Conservation (phyloP, 2,329 filamentous ascomycete genomes). For the Madurella fahalii region DNA sequence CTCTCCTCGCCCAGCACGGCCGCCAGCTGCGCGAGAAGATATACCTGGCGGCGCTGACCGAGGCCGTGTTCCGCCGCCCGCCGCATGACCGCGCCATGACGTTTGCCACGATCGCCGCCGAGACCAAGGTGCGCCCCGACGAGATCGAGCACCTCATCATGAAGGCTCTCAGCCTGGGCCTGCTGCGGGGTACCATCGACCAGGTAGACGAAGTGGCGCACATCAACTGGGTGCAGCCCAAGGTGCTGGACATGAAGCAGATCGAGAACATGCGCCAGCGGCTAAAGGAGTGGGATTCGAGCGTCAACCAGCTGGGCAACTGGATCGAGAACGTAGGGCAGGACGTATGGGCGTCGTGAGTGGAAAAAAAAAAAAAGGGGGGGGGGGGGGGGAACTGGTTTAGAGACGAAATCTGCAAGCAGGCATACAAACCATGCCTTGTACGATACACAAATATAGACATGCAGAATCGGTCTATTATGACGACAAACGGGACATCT, state of each 20-base stretch:
- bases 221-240: constrained; percentile 98
- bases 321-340: constrained; percentile 94
- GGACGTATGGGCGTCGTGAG: constrained; percentile 75
- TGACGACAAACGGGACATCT: neutral
- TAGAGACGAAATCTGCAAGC: neutral
- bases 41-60: constrained; percentile 90
- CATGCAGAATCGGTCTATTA: constrained; percentile 1
- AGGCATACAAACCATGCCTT: constrained; percentile 8
- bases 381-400: neutral
- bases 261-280: constrained; percentile 87
- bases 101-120: constrained; percentile 79
- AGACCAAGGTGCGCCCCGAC: constrained; percentile 85
- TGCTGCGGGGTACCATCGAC: constrained; percentile 89
- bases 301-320: constrained; percentile 91
- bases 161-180: constrained; percentile 93
- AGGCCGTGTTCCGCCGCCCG: constrained; percentile 91
- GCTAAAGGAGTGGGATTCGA: constrained; percentile 90
- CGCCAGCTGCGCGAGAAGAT: constrained; percentile 95
- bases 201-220: constrained; percentile 91
- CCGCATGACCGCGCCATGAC: constrained; percentile 94
- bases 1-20: constrained; percentile 73
- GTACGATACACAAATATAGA: constrained; percentile 19
- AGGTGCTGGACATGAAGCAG: constrained; percentile 93
- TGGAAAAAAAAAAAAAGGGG: too few relatives aligned
- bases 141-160: constrained; percentile 98